Conservation (phyloP, 2,329 filamentous ascomycete species). For the Basipetospora sp. region DNA sequence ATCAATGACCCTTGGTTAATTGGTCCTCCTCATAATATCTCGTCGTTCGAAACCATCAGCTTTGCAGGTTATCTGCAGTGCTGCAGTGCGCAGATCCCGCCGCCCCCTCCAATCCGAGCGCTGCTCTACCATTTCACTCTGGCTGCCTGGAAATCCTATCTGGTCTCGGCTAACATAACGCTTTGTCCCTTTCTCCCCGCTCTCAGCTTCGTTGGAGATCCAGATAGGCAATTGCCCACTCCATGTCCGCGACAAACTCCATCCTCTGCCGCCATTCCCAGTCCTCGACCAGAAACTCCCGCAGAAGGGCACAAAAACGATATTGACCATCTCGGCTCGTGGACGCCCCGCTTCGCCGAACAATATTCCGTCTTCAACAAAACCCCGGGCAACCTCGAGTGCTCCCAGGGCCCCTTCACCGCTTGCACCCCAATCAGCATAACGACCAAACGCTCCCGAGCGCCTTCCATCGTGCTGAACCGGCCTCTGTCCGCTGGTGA, state of each 20-base stretch:
- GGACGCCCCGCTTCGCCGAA: conserved; percentile 49
- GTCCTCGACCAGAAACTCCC: conserved; percentile 42
- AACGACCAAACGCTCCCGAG: conserved; percentile 10
- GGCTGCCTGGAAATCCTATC: conserved; percentile 1
- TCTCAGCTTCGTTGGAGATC: conserved; percentile 43
- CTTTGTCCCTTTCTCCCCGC: conserved; percentile 14
- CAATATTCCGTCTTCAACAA: conserved; percentile 52
- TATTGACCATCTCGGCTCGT: conserved; percentile 26
- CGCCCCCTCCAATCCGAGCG: neutral
- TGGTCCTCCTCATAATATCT: too few relatives aligned
- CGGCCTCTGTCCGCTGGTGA: conserved; percentile 36
- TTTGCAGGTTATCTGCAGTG: conserved; percentile 1
- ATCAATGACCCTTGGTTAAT: too few relatives aligned
- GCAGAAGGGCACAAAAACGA: conserved; percentile 24
- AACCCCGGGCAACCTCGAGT: conserved; percentile 44
- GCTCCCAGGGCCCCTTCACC: conserved; percentile 28
- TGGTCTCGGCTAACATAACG: conserved; percentile 6
- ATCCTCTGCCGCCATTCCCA: conserved; percentile 37
- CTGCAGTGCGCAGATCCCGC: conserved; percentile 2
- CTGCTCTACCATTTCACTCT: conserved; percentile 8
- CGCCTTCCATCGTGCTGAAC: conserved; percentile 17
- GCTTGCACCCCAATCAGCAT: conserved; percentile 28
- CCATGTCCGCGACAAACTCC: conserved; percentile 46
- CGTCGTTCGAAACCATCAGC: neutral
- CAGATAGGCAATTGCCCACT: conserved; percentile 44